Evolutionary conservation across 345 rosid genomes (phyloP).

Genomic region (Syzygium grande): DNA sequence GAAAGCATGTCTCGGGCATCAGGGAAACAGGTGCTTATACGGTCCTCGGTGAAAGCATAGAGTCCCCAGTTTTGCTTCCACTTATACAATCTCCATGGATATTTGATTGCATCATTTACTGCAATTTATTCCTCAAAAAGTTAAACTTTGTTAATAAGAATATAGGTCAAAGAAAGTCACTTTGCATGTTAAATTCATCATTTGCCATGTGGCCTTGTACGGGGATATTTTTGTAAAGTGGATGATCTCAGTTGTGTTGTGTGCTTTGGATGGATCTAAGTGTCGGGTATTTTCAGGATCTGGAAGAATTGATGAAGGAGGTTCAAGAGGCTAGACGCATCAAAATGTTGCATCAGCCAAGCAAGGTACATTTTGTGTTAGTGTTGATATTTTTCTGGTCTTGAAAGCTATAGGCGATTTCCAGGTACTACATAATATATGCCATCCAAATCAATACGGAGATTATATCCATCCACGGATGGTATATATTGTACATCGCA

Average conservation of each 20-base stretch:
- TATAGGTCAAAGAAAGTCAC: not conserved
- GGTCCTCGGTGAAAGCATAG: not conserved
- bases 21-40: constrained; percentile 44
- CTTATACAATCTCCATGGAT: not conserved
- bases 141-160: not conserved
- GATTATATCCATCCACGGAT: not conserved
- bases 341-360: constrained; percentile 98
- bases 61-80: not conserved
- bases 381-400: constrained; percentile 1
- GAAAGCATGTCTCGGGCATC: constrained; percentile 70
- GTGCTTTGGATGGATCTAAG: no score
- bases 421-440: not conserved
- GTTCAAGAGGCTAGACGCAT: no score
- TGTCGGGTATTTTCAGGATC: no score
- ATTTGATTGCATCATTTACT: not conserved
- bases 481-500: not conserved
- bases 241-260: no score
- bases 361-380: constrained; percentile 55
- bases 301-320: no score
- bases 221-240: no score
- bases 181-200: no score
- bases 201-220: no score
- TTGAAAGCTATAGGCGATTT: not conserved
- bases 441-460: not conserved
- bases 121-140: not conserved